Evolutionary conservation across 2,329 filamentous ascomycete species (phyloP).

Genomic region (Paracorniculantispora psalliotae): DNA sequence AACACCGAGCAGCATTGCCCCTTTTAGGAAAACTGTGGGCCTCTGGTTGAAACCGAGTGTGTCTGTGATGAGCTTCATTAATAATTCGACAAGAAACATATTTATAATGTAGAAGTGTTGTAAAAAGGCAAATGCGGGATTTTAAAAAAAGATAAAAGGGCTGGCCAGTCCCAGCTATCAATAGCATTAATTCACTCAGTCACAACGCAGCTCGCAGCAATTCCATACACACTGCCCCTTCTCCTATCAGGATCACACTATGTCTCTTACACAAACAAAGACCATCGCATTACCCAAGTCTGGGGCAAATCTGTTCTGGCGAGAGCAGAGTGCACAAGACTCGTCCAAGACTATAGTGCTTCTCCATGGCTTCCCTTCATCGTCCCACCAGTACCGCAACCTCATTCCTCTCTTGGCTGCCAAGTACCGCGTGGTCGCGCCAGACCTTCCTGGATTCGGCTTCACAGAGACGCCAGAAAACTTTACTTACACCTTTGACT

Average conservation of each 20-base stretch:
- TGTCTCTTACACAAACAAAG: neutral
- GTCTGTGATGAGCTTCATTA: neutral
- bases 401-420: constrained; percentile 37
- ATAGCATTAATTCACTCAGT: neutral
- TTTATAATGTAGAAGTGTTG: too few species aligned
- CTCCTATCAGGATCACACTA: neutral
- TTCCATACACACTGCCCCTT: neutral
- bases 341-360: constrained; percentile 35
- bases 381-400: constrained; percentile 40
- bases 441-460: constrained; percentile 56
- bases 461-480: constrained; percentile 45
- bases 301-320: constrained; percentile 38
- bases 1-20: neutral
- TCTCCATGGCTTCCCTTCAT: constrained; percentile 42
- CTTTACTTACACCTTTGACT: constrained; percentile 52
- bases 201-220: neutral
- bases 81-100: neutral
- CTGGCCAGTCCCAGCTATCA: neutral
- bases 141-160: neutral
- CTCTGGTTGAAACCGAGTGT: neutral
- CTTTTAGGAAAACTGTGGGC: neutral
- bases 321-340: constrained; percentile 26
- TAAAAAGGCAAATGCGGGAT: too few species aligned
- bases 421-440: constrained; percentile 44
- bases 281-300: neutral